These are phyloP conservation scores for Penicillium maclennaniae DNA, from an alignment of 495 filamentous ascomycete genomes.

Conservation along the genomic window DNA sequence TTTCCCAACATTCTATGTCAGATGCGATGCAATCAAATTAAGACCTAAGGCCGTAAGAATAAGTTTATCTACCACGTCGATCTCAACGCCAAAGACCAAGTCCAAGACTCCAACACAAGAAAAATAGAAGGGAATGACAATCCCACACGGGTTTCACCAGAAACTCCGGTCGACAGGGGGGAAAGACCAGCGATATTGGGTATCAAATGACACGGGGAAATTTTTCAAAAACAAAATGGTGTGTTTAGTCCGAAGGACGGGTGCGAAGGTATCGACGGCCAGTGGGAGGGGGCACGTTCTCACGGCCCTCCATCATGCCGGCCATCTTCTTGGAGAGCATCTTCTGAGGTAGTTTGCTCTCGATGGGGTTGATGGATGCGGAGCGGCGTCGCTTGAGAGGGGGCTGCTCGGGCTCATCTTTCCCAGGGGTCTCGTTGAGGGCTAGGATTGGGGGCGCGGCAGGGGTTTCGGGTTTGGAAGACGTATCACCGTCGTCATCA, in stretches of 20 bases:
- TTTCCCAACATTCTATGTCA: background rate
- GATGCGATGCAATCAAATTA: conserved; percentile 4
- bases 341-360: conserved; percentile 42
- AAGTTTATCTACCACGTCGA: background rate
- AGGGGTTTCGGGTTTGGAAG: conserved; percentile 18
- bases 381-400: conserved; percentile 53
- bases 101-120: conserved; percentile 5
- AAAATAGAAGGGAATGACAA: conserved; percentile 7
- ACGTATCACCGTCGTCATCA: conserved; percentile 16
- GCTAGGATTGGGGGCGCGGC: conserved; percentile 14
- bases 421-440: conserved; percentile 20
- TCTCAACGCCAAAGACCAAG: conserved; percentile 1
- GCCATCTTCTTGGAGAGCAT: conserved; percentile 42
- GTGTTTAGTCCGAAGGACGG: conserved; percentile 24
- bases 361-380: conserved; percentile 24
- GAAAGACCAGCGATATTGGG: conserved; percentile 23
- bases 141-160: conserved; percentile 15
- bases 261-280: conserved; percentile 26
- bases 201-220: conserved; percentile 21
- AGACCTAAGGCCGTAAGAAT: background rate
- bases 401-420: conserved; percentile 44
- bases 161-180: conserved; percentile 18
- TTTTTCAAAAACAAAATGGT: conserved; percentile 3
- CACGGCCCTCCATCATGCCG: conserved; percentile 52
- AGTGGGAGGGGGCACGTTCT: conserved; percentile 52